These are phyloP conservation scores for Boletus sp. DNA, from an alignment of 768 basidiomycete species.

Conservation along the genomic window DNA sequence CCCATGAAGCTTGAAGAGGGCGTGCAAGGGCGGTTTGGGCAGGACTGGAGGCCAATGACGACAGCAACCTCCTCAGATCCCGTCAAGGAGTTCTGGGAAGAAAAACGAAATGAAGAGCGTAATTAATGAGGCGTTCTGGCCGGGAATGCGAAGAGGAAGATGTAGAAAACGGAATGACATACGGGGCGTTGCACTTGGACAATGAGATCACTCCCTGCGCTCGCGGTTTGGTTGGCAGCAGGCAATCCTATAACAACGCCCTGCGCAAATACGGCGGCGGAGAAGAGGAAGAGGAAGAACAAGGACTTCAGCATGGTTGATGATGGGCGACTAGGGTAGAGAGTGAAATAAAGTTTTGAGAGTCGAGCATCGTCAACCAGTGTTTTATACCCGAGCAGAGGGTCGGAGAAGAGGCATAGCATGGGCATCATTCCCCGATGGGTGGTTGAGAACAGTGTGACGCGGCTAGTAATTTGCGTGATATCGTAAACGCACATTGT, in stretches of 20 bases:
- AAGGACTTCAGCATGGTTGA: constrained; percentile 17
- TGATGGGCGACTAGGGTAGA: neutral
- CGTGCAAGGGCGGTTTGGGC: constrained; percentile 27
- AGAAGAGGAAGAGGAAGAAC: constrained; percentile 27
- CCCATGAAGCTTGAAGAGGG: constrained; percentile 36
- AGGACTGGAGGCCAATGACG: constrained; percentile 44
- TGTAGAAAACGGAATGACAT: constrained; percentile 11
- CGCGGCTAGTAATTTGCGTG: neutral
- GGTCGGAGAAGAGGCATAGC: neutral
- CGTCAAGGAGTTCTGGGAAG: constrained; percentile 35
- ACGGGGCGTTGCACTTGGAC: constrained; percentile 52
- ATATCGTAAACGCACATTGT: neutral
- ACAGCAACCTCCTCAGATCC: constrained; percentile 45
- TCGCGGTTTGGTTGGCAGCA: constrained; percentile 23
- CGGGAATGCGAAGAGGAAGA: neutral
- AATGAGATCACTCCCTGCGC: constrained; percentile 37
- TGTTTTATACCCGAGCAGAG: constrained; percentile 6
- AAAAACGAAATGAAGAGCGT: neutral
- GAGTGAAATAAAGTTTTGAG: neutral
- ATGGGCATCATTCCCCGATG: constrained; percentile 3
- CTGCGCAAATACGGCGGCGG: constrained; percentile 42
- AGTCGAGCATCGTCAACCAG: neutral
- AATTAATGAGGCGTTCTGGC: neutral
- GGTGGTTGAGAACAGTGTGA: neutral
- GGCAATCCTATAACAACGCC: constrained; percentile 41